Evolutionary conservation across 2,329 filamentous ascomycete species (phyloP), one percentile per base, ranked within the genome.

Genomic region (Zymoseptoria passerinii): DNA sequence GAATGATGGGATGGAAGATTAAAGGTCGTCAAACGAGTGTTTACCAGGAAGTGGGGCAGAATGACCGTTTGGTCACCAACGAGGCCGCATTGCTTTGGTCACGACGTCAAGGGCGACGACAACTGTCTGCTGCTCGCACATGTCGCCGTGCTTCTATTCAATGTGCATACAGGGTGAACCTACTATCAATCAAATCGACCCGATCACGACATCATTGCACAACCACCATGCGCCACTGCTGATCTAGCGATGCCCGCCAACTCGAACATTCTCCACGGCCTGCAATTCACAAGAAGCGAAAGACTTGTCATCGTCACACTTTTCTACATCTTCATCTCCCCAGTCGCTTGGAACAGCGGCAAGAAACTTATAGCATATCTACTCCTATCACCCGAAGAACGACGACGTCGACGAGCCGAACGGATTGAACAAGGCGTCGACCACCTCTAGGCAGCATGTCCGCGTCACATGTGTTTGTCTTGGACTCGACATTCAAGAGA

Each of bases 401-500:
- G 58, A 16, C 54, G 61, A 16, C 66, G 65, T 51, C 8, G 65
- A 20, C 56, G 54, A 27, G 63, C 28, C 52, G 53, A 53, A 28
- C 23, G 50, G 13, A 28, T 29, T 6, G 3, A 27, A n/a, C 19
- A 8, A 13, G n/a, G n/a, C 8, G 23, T 56, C 19, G 52, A 23
- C 28, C 44, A 10, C 10, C 28, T 8, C 44, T 29, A 9, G 23
- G 54, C 66, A 77, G 62, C 65, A 96, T 96, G 90, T 84, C 90
- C 65, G 88, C 91, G 55, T 88, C 94, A 13, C 59, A 58, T 72
- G 90, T 97, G 59, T 87, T 92, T 66, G 90, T 97, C 55, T 86
- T 96, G 64, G 87, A 92, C 72, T 84, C 87, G 48, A 85, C 89
- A 66, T 82, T 92, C 66, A 86, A 88, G 65, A 83, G 90, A 67